Conservation (phyloP, 306 rosid species). For the Cucurbita argyrosperma region DNA sequence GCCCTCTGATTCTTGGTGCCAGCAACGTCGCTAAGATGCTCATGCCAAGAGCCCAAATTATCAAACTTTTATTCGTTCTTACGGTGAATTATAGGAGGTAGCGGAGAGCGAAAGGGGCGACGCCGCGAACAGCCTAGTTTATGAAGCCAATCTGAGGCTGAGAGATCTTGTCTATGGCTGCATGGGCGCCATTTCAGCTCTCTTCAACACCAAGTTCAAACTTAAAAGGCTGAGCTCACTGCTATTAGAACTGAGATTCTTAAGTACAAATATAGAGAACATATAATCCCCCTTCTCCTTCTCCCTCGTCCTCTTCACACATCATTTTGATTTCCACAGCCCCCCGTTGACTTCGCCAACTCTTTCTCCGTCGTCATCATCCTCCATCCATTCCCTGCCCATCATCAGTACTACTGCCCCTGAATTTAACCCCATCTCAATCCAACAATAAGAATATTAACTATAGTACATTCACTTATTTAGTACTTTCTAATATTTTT, state of each 20-base stretch:
- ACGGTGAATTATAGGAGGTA: conserved; percentile 39
- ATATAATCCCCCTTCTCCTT: background rate
- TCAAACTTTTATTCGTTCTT: background rate
- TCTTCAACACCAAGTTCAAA: conserved; percentile 80
- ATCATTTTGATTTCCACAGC: conserved; percentile 34
- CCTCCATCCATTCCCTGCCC: conserved; percentile 32
- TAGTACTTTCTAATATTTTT: background rate
- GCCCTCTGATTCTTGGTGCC: conserved; percentile 55
- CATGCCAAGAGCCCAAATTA: conserved; percentile 34
- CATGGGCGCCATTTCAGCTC: conserved; percentile 96
- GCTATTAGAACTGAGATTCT: conserved; percentile 72
- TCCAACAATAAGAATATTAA: background rate
- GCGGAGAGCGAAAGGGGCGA: conserved; percentile 80
- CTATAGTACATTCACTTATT: background rate
- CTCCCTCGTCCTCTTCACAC: conserved; percentile 13
- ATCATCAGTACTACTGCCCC: conserved; percentile 4
- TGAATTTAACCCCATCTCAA: conserved; percentile 27
- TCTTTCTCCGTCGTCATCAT: conserved; percentile 20
- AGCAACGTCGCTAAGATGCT: conserved; percentile 98
- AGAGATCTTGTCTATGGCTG: conserved; percentile 97
- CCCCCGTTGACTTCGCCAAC: conserved; percentile 7
- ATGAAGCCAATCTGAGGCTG: conserved; percentile 89
- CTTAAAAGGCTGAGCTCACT: conserved; percentile 67
- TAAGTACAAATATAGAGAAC: conserved; percentile 64
- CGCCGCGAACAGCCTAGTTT: conserved; percentile 87